Percentiles rank a stretch among this genome's conserved stretches.
phyloP scores from a whole-genome alignment of 345 rosid species.

The Arabidopsis suecica region DNA sequence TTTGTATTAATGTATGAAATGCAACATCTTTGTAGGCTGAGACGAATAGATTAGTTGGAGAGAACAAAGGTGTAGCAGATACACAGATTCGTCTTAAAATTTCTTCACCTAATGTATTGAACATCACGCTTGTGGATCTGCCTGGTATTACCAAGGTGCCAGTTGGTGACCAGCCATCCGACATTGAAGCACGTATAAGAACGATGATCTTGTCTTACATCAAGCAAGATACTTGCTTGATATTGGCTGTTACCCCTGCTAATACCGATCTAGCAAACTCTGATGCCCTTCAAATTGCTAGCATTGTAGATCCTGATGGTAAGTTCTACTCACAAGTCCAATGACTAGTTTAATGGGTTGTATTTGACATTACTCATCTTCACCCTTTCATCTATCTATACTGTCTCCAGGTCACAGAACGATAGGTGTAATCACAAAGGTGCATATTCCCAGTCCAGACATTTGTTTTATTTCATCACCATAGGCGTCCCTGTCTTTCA shows the following conservation, averaged over 20 bases:
- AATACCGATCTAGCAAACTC: slow-evolving; percentile 79
- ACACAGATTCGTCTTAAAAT: slow-evolving; percentile 63
- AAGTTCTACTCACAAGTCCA: background rate
- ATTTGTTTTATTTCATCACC: slow-evolving; percentile 23
- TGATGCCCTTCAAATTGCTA: slow-evolving; percentile 76
- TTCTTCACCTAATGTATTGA: slow-evolving; percentile 63
- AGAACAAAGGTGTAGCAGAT: slow-evolving; percentile 65
- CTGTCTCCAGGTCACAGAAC: slow-evolving; percentile 64
- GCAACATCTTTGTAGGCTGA: slow-evolving; percentile 52
- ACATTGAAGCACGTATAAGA: slow-evolving; percentile 65
- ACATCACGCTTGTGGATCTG: slow-evolving; percentile 70
- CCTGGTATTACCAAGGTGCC: slow-evolving; percentile 82
- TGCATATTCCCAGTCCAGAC: slow-evolving; percentile 31
- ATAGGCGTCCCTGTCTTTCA: background rate
- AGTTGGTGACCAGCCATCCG: slow-evolving; percentile 74
- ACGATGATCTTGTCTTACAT: slow-evolving; percentile 62
- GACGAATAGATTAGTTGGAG: slow-evolving; percentile 68
- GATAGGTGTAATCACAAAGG: slow-evolving; percentile 78
- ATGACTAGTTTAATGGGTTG: background rate
- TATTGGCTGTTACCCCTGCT: slow-evolving; percentile 73
- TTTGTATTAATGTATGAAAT: slow-evolving; percentile 16
- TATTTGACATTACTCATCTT: slow-evolving; percentile 20
- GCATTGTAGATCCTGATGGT: slow-evolving; percentile 69
- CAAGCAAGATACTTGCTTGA: slow-evolving; percentile 56
- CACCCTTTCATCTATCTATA: slow-evolving; percentile 12